Evolutionary conservation across 371 early-diverging fungal genomes (phyloP), one percentile per base, ranked within the genome.

Genomic region (Lichtheimia ornata): DNA sequence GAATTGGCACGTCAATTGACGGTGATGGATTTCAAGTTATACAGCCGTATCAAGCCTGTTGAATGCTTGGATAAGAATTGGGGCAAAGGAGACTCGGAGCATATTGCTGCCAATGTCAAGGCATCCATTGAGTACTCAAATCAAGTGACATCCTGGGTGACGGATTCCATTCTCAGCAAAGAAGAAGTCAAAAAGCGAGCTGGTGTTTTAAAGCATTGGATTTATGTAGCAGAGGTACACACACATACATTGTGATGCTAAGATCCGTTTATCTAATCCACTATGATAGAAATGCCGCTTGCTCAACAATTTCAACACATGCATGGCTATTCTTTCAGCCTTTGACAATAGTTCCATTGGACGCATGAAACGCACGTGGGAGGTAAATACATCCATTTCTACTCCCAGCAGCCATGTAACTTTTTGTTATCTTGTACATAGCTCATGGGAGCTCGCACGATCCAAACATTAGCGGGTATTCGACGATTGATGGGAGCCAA

Each of bases 221-320:
- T 97, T 41, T 64, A 79, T 24, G 83, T 96, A 49, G 96, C 93
- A 17, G 94, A 96, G 69, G 87, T 83, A 69, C 62, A 24, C 9
- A 69, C 62, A 24, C 9, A 49, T 49, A 58, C 22, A 18, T 20
- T 30, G 40, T 40, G 20, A 53, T 45, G 3, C 14, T 56, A 14
- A 22, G 22, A 22, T 22, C 22, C 1, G 1, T 22, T 41, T 22
- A 22, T 22, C 22, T 22, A 22, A 22, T 22, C 22, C 22, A 22
- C 22, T 22, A 22, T 2, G 1, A 2, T 64, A 74, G 71, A 84
- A 82, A 74, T 89, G 91, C 69, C 82, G 84, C 53, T 58, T 67
- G 22, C 74, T 96, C 11, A 92, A 97, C 76, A 98, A 97, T 77
- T 98, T 89, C 67, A 94, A 94, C 77, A 90, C 94, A 11, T 85